Evolutionary conservation across 495 filamentous ascomycete genomes (phyloP).

Genomic region (Oleoguttula mirabilis): DNA sequence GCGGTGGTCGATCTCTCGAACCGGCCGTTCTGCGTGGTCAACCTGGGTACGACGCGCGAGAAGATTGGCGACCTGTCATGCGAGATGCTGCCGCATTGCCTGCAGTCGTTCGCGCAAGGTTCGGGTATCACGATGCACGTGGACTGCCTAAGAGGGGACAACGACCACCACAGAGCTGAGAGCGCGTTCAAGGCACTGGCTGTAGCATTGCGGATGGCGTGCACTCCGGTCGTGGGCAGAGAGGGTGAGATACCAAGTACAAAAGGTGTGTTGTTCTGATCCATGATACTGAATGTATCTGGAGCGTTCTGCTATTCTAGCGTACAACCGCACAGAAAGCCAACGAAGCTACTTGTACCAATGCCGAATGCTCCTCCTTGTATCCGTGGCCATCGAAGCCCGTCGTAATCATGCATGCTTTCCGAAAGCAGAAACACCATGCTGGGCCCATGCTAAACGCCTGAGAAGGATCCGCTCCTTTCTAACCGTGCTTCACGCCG

Average conservation of each 20-base stretch:
- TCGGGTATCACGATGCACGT: constrained; percentile 90
- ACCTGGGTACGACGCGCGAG: constrained; percentile 72
- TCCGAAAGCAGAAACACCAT: no score
- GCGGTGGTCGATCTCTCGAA: constrained; percentile 91
- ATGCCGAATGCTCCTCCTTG: no score
- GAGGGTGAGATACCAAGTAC: constrained; percentile 90
- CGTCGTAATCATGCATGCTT: no score
- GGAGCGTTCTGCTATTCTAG: neutral
- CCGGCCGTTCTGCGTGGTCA: constrained; percentile 70
- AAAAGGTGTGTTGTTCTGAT: constrained; percentile 47
- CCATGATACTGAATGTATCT: neutral
- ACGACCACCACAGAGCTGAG: constrained; percentile 95
- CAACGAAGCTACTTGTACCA: neutral
- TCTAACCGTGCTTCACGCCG: no score
- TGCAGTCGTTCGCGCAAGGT: constrained; percentile 84
- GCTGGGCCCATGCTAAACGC: no score
- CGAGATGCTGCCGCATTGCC: constrained; percentile 94
- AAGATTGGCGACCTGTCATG: constrained; percentile 85
- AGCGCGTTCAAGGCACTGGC: constrained; percentile 95
- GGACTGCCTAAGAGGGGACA: constrained; percentile 73
- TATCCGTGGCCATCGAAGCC: no score
- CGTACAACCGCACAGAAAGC: neutral
- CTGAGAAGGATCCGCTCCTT: no score
- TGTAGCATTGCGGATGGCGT: constrained; percentile 67
- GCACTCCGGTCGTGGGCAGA: constrained; percentile 55